These are phyloP conservation scores for Polychytrium aggregatum DNA, from an alignment of 192 early-diverging fungal genomes.

Conservation along the genomic window DNA sequence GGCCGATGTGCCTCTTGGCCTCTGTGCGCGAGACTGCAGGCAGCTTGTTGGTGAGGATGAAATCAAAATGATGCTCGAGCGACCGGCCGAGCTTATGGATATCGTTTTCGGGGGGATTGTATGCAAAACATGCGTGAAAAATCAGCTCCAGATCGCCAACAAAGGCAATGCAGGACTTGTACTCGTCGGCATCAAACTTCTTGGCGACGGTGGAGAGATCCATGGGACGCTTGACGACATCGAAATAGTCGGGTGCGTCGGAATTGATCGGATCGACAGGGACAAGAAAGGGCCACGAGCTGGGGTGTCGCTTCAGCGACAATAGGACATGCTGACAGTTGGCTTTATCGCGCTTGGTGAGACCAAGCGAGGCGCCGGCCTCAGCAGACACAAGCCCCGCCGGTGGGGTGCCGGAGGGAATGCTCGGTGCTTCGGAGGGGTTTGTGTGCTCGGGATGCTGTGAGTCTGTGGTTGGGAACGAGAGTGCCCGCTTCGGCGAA, in stretches of 20 bases:
- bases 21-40: too few relatives aligned
- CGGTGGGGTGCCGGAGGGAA: too few relatives aligned
- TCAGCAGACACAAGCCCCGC: too few relatives aligned
- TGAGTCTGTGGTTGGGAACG: too few relatives aligned
- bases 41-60: constrained; percentile 10
- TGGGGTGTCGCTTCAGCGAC: constrained; percentile 10
- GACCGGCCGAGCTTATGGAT: constrained; percentile 15
- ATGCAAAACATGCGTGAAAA: constrained; percentile 59
- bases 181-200: constrained; percentile 37
- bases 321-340: constrained; percentile 9
- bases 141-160: constrained; percentile 57
- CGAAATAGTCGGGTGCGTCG: constrained; percentile 56
- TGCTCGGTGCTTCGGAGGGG: too few relatives aligned
- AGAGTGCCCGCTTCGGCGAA: too few relatives aligned
- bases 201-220: constrained; percentile 56
- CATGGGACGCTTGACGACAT: constrained; percentile 64
- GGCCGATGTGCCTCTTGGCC: constrained; percentile 5
- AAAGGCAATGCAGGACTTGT: constrained; percentile 39
- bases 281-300: constrained; percentile 18
- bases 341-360: too few relatives aligned
- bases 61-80: constrained; percentile 15
- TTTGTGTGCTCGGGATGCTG: too few relatives aligned
- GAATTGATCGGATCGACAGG: constrained; percentile 23
- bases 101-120: constrained; percentile 52
- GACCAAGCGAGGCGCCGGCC: too few relatives aligned